Evolutionary conservation across 176 grass and related monocot species (phyloP).

Genomic region (Otatea glauca): DNA sequence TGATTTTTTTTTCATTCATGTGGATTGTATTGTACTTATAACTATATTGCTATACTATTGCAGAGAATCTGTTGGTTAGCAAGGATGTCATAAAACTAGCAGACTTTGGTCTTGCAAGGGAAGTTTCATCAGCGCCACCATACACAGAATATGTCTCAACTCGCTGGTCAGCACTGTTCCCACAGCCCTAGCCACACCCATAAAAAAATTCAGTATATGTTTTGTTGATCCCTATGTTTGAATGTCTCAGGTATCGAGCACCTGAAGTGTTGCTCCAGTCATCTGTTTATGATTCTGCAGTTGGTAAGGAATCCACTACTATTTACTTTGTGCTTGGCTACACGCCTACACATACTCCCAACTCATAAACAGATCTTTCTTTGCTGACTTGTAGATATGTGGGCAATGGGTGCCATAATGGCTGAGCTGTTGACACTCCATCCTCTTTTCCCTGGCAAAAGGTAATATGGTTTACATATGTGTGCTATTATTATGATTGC

Average conservation of each 20-base stretch:
- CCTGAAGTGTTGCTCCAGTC: constrained; percentile 96
- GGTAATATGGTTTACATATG: constrained; percentile 58
- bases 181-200: neutral
- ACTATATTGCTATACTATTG: constrained; percentile 27
- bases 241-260: constrained; percentile 83
- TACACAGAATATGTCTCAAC: constrained; percentile 99
- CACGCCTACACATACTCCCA: neutral
- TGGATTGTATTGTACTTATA: constrained; percentile 15
- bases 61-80: constrained; percentile 96
- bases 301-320: constrained; percentile 64
- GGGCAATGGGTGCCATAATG: constrained; percentile 99
- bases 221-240: constrained; percentile 43
- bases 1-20: neutral
- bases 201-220: constrained; percentile 10
- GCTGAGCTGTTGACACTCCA: constrained; percentile 90
- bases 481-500: constrained; percentile 17
- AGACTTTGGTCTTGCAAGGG: constrained; percentile 95
- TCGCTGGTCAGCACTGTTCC: constrained; percentile 61
- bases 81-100: constrained; percentile 93
- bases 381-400: constrained; percentile 79
- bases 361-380: constrained; percentile 41
- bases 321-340: constrained; percentile 37
- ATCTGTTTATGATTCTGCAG: constrained; percentile 85
- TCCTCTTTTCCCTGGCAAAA: constrained; percentile 95
- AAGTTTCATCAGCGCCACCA: constrained; percentile 82